Conservation (phyloP, 1,284 basidiomycete genomes). For the Malassezia slooffiae region DNA sequence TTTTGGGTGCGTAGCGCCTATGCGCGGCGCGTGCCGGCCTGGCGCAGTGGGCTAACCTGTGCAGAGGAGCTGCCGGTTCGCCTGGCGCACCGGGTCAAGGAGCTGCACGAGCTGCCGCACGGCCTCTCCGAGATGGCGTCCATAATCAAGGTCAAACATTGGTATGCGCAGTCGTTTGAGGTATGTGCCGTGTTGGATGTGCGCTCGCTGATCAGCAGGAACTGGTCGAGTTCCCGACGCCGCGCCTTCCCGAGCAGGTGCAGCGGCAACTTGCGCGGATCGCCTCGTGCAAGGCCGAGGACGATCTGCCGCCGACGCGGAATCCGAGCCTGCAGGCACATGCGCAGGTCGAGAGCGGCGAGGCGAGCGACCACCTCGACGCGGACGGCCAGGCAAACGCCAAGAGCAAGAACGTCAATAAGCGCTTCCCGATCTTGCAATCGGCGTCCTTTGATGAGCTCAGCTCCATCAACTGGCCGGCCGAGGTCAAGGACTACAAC, state of each 20-base stretch:
- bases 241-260: constrained; percentile 33
- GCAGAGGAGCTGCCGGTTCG: constrained; percentile 83
- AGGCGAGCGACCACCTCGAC: constrained; percentile 11
- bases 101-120: constrained; percentile 87
- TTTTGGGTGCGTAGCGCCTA: constrained; percentile 15
- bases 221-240: constrained; percentile 42
- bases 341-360: constrained; percentile 24
- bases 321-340: constrained; percentile 37
- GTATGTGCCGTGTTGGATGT: constrained; percentile 50
- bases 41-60: neutral
- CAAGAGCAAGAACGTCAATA: constrained; percentile 1
- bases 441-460: constrained; percentile 70
- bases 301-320: constrained; percentile 22
- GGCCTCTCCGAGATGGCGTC: constrained; percentile 82
- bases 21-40: neutral
- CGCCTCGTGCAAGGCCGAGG: neutral
- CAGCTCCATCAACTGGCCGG: constrained; percentile 65
- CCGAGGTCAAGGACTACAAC: constrained; percentile 89
- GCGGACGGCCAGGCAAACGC: constrained; percentile 1
- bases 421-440: constrained; percentile 2
- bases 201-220: constrained; percentile 17
- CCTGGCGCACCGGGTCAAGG: constrained; percentile 88
- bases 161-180: constrained; percentile 98
- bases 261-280: constrained; percentile 29
- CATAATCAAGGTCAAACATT: constrained; percentile 90